Evolutionary conservation across 176 grass and related monocot genomes (phyloP).

Genomic region (Typha latifolia): DNA sequence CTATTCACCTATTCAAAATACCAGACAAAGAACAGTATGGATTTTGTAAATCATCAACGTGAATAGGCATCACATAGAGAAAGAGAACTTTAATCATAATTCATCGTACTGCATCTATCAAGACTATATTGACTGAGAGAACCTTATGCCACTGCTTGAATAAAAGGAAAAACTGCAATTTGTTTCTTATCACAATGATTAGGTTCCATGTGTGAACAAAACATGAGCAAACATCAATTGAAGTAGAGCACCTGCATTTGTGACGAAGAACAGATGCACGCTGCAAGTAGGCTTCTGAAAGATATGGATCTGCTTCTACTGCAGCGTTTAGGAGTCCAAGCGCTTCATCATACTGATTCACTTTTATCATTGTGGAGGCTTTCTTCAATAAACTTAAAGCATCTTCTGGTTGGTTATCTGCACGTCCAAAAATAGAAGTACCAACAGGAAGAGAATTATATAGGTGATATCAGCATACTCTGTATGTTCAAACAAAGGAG

Average conservation of each 20-base stretch:
- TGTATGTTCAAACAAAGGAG: background rate
- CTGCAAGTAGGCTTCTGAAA: constrained; percentile 75
- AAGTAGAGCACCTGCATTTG: constrained; percentile 56
- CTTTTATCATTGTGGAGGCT: constrained; percentile 68
- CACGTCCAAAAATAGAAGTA: constrained; percentile 3
- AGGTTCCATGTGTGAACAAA: no score
- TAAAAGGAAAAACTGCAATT: no score
- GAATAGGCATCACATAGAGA: no score
- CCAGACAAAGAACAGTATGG: no score
- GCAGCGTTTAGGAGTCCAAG: constrained; percentile 70
- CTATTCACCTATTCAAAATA: no score
- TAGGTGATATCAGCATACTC: background rate
- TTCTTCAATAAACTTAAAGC: constrained; percentile 47
- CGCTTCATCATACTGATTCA: constrained; percentile 65
- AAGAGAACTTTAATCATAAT: no score
- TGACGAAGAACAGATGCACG: constrained; percentile 56
- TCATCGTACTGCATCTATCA: no score
- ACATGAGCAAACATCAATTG: background rate
- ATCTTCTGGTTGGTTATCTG: constrained; percentile 52
- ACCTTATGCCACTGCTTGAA: no score
- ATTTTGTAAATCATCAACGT: no score
- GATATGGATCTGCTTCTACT: constrained; percentile 64
- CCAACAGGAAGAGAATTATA: background rate
- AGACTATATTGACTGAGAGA: no score
- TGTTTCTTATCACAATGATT: no score